phyloP scores from a whole-genome alignment of 2,329 filamentous ascomycete species.

The Fusarium sarcochroum region DNA sequence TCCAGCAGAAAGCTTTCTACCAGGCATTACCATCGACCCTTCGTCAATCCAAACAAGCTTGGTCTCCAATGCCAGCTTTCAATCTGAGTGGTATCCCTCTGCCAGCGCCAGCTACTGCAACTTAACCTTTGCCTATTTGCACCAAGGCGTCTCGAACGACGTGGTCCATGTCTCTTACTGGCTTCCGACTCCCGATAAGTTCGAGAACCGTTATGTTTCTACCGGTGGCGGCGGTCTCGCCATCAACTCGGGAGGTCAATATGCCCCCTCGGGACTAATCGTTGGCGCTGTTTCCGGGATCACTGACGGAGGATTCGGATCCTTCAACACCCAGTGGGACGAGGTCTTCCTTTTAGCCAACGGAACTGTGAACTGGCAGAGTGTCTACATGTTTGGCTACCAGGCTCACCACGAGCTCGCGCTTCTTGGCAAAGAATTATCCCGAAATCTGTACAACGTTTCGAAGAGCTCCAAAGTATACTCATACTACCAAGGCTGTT shows the following conservation, averaged over 20 bases:
- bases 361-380: constrained; percentile 65
- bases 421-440: constrained; percentile 60
- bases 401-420: constrained; percentile 65
- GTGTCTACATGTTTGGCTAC: constrained; percentile 65
- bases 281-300: constrained; percentile 59
- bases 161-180: constrained; percentile 52
- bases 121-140: constrained; percentile 54
- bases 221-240: constrained; percentile 60
- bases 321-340: constrained; percentile 56
- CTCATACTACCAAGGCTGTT: constrained; percentile 68
- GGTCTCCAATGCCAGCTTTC: constrained; percentile 9
- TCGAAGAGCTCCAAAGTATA: constrained; percentile 52
- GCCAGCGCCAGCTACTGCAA: constrained; percentile 51
- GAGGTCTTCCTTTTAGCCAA: constrained; percentile 60
- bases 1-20: not conserved
- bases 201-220: constrained; percentile 62
- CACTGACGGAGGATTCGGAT: constrained; percentile 61
- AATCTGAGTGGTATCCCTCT: constrained; percentile 17
- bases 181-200: constrained; percentile 54
- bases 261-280: constrained; percentile 55
- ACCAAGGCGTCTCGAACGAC: constrained; percentile 51
- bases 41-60: not conserved
- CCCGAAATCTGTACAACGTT: constrained; percentile 56
- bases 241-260: constrained; percentile 24
- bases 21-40: constrained; percentile 1